Conservation (phyloP, 1,284 basidiomycete genomes). For the Trametes hirsuta region DNA sequence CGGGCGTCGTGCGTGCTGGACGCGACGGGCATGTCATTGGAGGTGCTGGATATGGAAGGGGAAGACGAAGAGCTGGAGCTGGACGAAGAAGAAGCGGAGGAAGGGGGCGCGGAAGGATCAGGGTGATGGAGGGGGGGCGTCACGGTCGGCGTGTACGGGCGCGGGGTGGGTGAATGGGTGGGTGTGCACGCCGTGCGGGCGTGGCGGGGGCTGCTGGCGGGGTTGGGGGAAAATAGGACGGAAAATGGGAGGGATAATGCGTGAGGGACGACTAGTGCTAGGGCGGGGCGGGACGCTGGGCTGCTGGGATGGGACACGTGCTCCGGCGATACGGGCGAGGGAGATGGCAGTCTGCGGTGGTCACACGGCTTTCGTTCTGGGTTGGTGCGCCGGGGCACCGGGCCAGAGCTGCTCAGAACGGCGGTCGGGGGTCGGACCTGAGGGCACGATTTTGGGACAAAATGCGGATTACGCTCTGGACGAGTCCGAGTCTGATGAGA, state of each 20-base stretch:
- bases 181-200: not conserved
- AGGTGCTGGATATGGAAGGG: slow-evolving; percentile 79
- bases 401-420: slow-evolving; percentile 19
- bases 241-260: not conserved
- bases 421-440: slow-evolving; percentile 31
- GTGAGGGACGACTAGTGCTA: not conserved
- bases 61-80: slow-evolving; percentile 53
- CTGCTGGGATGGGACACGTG: slow-evolving; percentile 16
- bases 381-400: slow-evolving; percentile 18
- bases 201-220: not conserved
- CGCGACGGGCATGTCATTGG: slow-evolving; percentile 58
- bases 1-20: slow-evolving; percentile 76
- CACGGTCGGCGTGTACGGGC: not conserved
- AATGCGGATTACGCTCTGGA: slow-evolving; percentile 27
- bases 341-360: slow-evolving; percentile 12
- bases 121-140: slow-evolving; percentile 8
- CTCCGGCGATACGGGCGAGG: slow-evolving; percentile 25
- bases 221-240: not conserved
- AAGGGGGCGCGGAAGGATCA: slow-evolving; percentile 20
- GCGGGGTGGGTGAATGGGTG: not conserved
- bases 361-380: slow-evolving; percentile 27
- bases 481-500: slow-evolving; percentile 22
- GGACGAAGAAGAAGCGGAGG: slow-evolving; percentile 23
- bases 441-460: slow-evolving; percentile 4
- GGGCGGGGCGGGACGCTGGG: slow-evolving; percentile 1